phyloP scores from a whole-genome alignment of 495 filamentous ascomycete species.

The Daldinia grandis region DNA sequence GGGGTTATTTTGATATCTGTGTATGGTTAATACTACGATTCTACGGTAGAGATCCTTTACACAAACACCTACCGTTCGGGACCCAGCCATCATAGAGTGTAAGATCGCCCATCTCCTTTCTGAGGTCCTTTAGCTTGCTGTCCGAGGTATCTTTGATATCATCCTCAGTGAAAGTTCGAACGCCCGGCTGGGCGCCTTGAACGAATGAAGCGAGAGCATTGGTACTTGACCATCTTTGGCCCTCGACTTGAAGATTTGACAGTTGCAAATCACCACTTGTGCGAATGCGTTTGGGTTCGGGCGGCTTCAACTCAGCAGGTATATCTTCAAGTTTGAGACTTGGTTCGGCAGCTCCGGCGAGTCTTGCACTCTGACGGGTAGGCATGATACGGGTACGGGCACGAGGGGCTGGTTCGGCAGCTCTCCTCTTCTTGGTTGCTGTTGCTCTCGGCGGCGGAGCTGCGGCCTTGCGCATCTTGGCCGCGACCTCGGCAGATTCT shows the following conservation, averaged over 20 bases:
- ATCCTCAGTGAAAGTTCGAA: constrained; percentile 79
- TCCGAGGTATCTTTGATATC: constrained; percentile 85
- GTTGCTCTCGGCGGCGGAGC: constrained; percentile 37
- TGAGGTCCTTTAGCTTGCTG: constrained; percentile 75
- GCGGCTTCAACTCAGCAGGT: constrained; percentile 42
- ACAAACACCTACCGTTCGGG: constrained; percentile 68
- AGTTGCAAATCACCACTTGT: constrained; percentile 68
- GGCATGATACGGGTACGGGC: constrained; percentile 47
- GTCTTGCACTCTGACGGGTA: constrained; percentile 61
- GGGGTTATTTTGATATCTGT: constrained; percentile 91
- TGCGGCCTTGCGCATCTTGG: constrained; percentile 49
- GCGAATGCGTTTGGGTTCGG: constrained; percentile 51
- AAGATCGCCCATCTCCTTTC: constrained; percentile 82
- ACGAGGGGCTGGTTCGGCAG: constrained; percentile 40
- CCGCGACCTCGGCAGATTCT: constrained; percentile 49
- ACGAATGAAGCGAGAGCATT: constrained; percentile 49
- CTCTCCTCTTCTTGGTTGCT: constrained; percentile 42
- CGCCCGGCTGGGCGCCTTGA: constrained; percentile 77
- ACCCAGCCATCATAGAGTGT: constrained; percentile 83
- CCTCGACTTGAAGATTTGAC: constrained; percentile 80
- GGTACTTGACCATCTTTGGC: constrained; percentile 65
- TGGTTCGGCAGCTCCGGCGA: constrained; percentile 55
- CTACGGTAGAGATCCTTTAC: not conserved
- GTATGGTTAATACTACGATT: constrained; percentile 28
- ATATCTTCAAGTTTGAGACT: constrained; percentile 39